A percentile compares a stretch with the other conserved stretches of the same genome.
phyloP scores from a whole-genome alignment of 2,329 filamentous ascomycete genomes.

The Fusarium devonianum region DNA sequence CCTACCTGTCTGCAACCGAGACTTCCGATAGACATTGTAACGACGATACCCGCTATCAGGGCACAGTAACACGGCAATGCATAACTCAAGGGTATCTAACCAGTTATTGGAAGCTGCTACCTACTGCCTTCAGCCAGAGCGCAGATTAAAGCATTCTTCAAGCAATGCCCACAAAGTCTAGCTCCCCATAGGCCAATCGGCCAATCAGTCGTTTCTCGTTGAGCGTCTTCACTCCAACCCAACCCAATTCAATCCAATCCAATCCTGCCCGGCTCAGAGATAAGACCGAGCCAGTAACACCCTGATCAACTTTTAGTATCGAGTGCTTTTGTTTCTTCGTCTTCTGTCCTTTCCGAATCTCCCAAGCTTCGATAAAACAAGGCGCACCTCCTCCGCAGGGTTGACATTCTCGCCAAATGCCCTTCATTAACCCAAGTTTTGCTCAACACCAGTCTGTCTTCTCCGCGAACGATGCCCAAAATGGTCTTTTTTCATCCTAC shows the following conservation, averaged over 20 bases:
- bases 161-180: constrained; percentile 23
- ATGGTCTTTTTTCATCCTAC: constrained; percentile 3
- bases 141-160: constrained; percentile 25
- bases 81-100: constrained; percentile 30
- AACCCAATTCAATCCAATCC: constrained; percentile 7
- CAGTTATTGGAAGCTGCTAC: constrained; percentile 29
- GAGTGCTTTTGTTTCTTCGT: constrained; percentile 33
- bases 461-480: constrained; percentile 4
- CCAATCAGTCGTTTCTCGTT: constrained; percentile 22
- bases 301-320: constrained; percentile 18
- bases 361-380: constrained; percentile 17
- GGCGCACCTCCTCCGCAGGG: constrained; percentile 32
- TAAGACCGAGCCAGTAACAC: constrained; percentile 15
- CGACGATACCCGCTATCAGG: neutral
- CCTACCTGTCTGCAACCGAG: no score
- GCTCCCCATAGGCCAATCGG: constrained; percentile 11
- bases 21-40: no score
- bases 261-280: constrained; percentile 6
- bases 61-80: neutral
- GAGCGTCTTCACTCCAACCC: neutral
- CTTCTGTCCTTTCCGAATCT: constrained; percentile 13
- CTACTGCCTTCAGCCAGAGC: constrained; percentile 16
- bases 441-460: constrained; percentile 13
- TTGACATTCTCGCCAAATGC: constrained; percentile 31
- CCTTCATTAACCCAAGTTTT: constrained; percentile 33